phyloP scores from a whole-genome alignment of 192 early-diverging fungal species.

The Anaeromyces robustus region DNA sequence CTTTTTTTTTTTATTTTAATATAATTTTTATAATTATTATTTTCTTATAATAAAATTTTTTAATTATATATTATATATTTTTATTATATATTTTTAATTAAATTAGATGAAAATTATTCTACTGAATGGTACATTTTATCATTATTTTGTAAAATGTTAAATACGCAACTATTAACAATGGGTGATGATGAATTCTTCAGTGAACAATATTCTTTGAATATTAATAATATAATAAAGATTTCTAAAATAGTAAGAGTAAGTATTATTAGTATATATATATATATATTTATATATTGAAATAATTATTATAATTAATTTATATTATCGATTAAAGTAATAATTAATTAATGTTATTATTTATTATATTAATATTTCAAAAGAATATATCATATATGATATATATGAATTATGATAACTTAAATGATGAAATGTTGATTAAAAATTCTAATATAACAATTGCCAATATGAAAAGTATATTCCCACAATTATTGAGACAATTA shows the following conservation, averaged over 20 bases:
- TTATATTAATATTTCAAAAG: not conserved
- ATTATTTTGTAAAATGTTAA: conserved; percentile 57
- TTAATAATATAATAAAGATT: conserved; percentile 33
- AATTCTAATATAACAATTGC: not conserved
- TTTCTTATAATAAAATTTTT: too few relatives aligned
- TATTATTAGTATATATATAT: not conserved
- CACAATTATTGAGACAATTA: not conserved
- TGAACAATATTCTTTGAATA: conserved; percentile 27
- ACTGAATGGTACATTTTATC: conserved; percentile 42
- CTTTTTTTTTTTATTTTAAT: not conserved
- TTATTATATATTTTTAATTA: not conserved
- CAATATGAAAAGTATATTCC: not conserved
- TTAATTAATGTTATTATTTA: too few relatives aligned
- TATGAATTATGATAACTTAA: not conserved
- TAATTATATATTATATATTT: too few relatives aligned
- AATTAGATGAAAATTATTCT: conserved; percentile 15
- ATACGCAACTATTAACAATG: conserved; percentile 53
- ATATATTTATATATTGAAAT: too few relatives aligned
- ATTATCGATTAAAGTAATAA: too few relatives aligned
- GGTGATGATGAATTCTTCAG: conserved; percentile 80
- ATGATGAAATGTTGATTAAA: not conserved
- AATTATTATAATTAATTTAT: too few relatives aligned
- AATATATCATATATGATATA: not conserved
- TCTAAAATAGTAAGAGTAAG: conserved; percentile 33
- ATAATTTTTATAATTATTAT: too few relatives aligned